Percentiles rank a stretch among this genome's conserved stretches.
These are phyloP conservation scores for Oryza longistaminata DNA, from an alignment of 176 grass and related monocot species.

Conservation along the genomic window DNA sequence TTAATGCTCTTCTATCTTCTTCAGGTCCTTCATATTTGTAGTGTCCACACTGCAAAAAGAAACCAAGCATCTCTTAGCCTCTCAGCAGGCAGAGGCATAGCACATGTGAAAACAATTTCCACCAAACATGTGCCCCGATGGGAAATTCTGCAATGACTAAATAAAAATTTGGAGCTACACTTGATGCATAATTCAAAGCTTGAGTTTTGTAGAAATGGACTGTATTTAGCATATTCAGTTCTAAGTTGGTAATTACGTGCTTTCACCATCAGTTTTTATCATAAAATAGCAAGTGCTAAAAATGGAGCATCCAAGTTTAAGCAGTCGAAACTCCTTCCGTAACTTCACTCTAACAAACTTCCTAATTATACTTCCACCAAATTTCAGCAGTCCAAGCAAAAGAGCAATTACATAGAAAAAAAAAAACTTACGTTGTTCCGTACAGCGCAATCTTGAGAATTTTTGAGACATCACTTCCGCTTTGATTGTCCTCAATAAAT, in stretches of 20 bases:
- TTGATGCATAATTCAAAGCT: neutral
- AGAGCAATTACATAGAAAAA: neutral
- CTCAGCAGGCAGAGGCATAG: neutral
- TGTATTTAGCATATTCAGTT: neutral
- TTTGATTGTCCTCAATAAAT: constrained; percentile 99
- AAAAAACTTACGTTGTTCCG: constrained; percentile 80
- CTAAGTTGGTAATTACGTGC: neutral
- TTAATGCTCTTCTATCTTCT: constrained; percentile 95
- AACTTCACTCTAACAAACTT: neutral
- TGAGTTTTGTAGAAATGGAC: neutral
- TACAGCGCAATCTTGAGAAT: constrained; percentile 88
- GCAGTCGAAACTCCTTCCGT: neutral
- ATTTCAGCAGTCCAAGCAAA: neutral
- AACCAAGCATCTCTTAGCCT: neutral
- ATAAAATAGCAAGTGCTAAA: neutral
- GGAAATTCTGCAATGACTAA: neutral
- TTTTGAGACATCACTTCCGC: constrained; percentile 67
- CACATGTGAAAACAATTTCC: constrained; percentile 4
- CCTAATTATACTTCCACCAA: neutral
- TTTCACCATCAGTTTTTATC: neutral
- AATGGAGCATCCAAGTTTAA: neutral
- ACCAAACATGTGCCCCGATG: neutral
- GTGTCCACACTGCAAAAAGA: constrained; percentile 72
- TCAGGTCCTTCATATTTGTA: constrained; percentile 95
- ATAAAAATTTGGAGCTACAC: neutral